Evolutionary conservation across 2,329 filamentous ascomycete species (phyloP), one percentile per base, ranked within the genome.

Genomic region (Diplodia sapinea): DNA sequence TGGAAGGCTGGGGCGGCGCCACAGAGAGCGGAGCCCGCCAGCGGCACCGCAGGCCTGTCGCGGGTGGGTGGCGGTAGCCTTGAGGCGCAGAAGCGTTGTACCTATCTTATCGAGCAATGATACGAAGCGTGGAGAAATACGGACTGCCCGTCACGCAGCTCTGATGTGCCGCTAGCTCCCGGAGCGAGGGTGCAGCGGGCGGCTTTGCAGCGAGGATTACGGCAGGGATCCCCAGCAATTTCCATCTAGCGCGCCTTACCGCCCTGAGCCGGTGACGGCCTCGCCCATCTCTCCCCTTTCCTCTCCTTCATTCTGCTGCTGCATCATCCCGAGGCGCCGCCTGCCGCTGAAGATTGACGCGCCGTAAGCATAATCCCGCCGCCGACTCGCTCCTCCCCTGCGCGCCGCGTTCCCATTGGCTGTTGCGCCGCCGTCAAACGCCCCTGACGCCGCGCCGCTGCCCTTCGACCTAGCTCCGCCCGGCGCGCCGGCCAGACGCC

Each of bases 71-170:
- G 38, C 56, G 4, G 36, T 17, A 33, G 47, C 47, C 20, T 4
- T 38, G n/a, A 6, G 5, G n/a, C 20, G n/a, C 61, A 11, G 38
- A 29, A 26, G 38, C 3, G 38, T 2, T 3, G 13, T 31, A 13
- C 43, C 61, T 65, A 65, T 65, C 62, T 65, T 55, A 65, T 65
- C 62, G 51, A 43, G 43, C 31, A 55, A 65, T 65, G 55, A 65
- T 65, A 65, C 51, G 62, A 47, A 33, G 47, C 38, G 62, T 63
- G 59, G 62, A 65, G 62, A 63, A 63, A 63, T 63, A 63, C 57
- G 57, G 59, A 13, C 59, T 51, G 11, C 43, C 56, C 57, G 40
- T 47, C 47, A 50, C 57, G 57, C 57, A 62, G 23, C 56, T 47
- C 38, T 59, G 62, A 65, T 54, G 51, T 65, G 62, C 62, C 31